Percentiles rank a stretch among this genome's conserved stretches.
phyloP scores from a whole-genome alignment of 106 monocot genomes.

The Dendrobium catenatum region DNA sequence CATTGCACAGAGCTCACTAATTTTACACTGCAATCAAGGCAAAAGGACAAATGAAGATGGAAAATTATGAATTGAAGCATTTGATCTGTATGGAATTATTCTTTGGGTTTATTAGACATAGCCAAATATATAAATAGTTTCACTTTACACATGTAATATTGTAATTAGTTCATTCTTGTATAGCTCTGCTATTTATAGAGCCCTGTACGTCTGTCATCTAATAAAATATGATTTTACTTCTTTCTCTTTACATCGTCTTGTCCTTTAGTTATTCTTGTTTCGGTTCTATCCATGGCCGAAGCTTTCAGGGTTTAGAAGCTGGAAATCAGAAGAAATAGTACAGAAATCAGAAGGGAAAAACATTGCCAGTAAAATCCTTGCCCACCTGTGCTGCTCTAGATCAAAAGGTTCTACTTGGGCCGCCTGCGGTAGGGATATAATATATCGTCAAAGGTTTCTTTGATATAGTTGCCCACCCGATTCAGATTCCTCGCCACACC shows the following conservation, averaged over 20 bases:
- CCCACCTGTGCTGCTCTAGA: not conserved
- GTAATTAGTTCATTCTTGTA: too few relatives aligned
- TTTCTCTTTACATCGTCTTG: too few relatives aligned
- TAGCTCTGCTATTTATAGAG: too few relatives aligned
- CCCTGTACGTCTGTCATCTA: too few relatives aligned
- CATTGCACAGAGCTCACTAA: not conserved
- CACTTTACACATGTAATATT: too few relatives aligned
- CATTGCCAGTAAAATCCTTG: not conserved
- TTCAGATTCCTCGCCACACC: constrained; percentile 53
- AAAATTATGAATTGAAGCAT: not conserved
- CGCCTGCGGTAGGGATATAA: constrained; percentile 55
- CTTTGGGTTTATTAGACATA: not conserved
- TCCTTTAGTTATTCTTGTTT: too few relatives aligned
- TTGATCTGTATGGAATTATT: not conserved
- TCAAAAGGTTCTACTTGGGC: constrained; percentile 35
- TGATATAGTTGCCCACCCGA: constrained; percentile 48
- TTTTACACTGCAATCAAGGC: not conserved
- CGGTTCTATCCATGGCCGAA: too few relatives aligned
- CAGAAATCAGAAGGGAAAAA: not conserved
- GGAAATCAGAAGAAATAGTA: not conserved
- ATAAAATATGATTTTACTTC: too few relatives aligned
- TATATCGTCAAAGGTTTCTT: constrained; percentile 60
- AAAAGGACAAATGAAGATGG: not conserved
- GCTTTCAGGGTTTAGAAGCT: not conserved
- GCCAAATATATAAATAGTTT: too few relatives aligned